phyloP scores from a whole-genome alignment of 345 rosid species.

The Geranium brycei region DNA sequence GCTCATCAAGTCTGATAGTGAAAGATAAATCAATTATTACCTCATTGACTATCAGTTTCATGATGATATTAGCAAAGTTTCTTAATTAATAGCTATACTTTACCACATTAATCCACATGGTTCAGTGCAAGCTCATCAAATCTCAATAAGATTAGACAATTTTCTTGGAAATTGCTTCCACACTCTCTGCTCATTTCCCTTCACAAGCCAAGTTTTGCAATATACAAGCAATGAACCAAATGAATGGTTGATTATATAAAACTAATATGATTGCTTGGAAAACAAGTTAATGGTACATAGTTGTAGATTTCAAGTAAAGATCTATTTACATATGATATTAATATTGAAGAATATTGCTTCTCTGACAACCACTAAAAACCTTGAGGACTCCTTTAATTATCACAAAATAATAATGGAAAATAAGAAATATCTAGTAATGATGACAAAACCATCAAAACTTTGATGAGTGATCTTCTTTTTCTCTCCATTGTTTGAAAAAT shows the following conservation, averaged over 20 bases:
- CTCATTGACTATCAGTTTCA: neutral
- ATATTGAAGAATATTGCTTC: neutral
- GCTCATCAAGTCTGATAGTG: too few relatives aligned
- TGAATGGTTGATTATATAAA: neutral
- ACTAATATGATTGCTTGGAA: constrained; percentile 4
- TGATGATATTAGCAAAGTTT: neutral
- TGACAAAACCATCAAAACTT: neutral
- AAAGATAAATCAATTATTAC: neutral
- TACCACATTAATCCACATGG: neutral
- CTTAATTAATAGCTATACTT: too few relatives aligned
- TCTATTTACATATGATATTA: too few relatives aligned
- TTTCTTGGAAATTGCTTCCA: neutral
- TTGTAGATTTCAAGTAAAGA: neutral
- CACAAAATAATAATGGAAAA: neutral
- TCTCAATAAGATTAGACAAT: neutral
- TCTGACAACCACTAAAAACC: constrained; percentile 11
- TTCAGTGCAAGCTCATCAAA: neutral
- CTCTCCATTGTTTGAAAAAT: neutral
- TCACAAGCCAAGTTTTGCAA: neutral
- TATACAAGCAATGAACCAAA: neutral
- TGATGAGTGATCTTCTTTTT: neutral
- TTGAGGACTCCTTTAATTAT: constrained; percentile 9
- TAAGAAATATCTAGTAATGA: constrained; percentile 2
- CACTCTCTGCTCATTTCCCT: neutral
- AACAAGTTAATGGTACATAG: neutral